Evolutionary conservation across 805 yeast species (phyloP), one percentile per base, ranked within the genome.

Genomic region (Saccharomycopsis amapae): DNA sequence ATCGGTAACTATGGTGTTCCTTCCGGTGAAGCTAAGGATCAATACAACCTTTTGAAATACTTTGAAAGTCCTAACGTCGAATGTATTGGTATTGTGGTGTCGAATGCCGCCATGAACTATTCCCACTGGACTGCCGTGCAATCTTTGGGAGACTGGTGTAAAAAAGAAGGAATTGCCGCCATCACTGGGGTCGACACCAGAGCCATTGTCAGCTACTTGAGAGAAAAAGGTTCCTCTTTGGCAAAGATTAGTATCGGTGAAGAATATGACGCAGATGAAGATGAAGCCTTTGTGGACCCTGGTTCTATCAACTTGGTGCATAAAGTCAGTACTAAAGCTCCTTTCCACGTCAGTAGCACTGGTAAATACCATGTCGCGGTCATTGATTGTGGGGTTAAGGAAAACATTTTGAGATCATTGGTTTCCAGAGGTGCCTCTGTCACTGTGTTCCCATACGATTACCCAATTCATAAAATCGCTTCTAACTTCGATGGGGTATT

Each of bases 51-150:
- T 55, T 75, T 90, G 61, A 87, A 85, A 64, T 86, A 86, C 66
- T 82, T 93, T 67, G 99, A 93, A 69, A 78, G 89, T 48, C 93
- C 97, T 4, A 77, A 75, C 56, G 80, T 86, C 46, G 97, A 93
- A 67, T 89, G 97, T 67, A 81, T 85, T 51, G 99, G 97, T 56
- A 87, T 93, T 49, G 95, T 93, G 40, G 98, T 93, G 23, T 85
- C 95, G 36, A 96, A 93, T 61, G 96, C 78, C 45, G 97, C 98
- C 19, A 76, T 89, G 74, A 76, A 88, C 62, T 87, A 90, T 66
- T 86, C 96, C n/a, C 99, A 93, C 65, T 93, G 98, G 98, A 89
- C 97, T 31, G 99, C 99, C 3, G 96, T 93, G 28, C 97, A 93
- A 69, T 82, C 95, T 17, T 74, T 93, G 48, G 84, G 86, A 50